Base-by-base conservation (phyloP, 768 basidiomycete genomes). In the Lentinula guzmanii region DNA sequence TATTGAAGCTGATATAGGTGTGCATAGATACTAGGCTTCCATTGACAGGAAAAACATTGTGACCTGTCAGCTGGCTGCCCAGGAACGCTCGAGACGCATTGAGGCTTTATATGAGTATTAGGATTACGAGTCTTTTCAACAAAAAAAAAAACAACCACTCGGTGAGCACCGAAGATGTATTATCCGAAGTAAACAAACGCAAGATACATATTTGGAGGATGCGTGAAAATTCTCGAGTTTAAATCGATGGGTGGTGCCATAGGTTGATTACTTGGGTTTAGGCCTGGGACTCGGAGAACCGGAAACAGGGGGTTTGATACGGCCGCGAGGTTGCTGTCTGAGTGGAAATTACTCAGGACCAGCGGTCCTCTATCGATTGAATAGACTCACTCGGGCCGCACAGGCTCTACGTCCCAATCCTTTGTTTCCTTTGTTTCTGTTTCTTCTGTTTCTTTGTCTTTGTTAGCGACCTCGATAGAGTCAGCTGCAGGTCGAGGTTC, bases 251-350 rank as follows among this genome's bases (percentile, higher is more conserved):
- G 13, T 37, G 24, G 2, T 8, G 5, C 28, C 4, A 9, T 33
- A 24, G 50, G 13, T 3, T 53, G 24, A 15, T 56, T 43, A 56
- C n/a, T 56, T 56, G 5, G 55, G 55, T 24, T 24, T n/a, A 33
- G 55, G 55, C 43, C 33, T 56, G 41, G 16, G 10, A 43, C 39
- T 56, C n/a, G 16, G 10, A 33, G 2, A 4, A 16, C 45, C 58
- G 31, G 46, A 46, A 33, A 59, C 58, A 48, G 58, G 58, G 10
- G n/a, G 58, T 5, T 59, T 59, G 18, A 59, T 28, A 34, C 58
- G 21, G 24, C 58, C 58, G 24, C 58, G 58, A 51, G 48, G 48
- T 21, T 11, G 45, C 24, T 59, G 58, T 33, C 58, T 59, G 13
- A 9, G 35, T 31, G 48, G 35, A 37, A 7, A 52, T 13, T 52